A percentile compares a stretch with the other conserved stretches of the same genome.
phyloP scores from a whole-genome alignment of 2,329 filamentous ascomycete species.

The Trichoderma asperellum region DNA sequence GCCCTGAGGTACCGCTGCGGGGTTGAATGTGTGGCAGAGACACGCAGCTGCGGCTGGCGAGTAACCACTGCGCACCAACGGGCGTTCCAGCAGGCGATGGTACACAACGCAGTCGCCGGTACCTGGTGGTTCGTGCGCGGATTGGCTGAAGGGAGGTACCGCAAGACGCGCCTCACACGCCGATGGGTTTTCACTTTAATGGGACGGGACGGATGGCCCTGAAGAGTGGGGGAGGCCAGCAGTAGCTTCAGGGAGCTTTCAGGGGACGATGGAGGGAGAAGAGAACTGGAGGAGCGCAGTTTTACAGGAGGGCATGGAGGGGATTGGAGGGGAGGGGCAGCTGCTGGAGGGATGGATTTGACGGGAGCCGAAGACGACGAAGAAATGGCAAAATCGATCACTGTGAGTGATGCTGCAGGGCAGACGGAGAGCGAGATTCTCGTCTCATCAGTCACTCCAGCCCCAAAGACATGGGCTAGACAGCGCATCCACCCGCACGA shows the following conservation, averaged over 20 bases:
- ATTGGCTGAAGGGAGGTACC: background rate
- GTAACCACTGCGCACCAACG: background rate
- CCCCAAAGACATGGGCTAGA: background rate
- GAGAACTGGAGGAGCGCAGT: conserved; percentile 11
- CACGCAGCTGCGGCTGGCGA: background rate
- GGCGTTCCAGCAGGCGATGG: background rate
- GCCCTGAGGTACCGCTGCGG: background rate
- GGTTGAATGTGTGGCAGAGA: background rate
- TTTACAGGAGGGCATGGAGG: conserved; percentile 11
- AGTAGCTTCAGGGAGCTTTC: background rate
- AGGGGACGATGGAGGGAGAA: background rate
- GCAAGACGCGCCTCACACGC: conserved; percentile 10
- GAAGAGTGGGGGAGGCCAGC: background rate
- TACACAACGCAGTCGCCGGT: background rate
- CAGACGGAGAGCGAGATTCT: background rate
- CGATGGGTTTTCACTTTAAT: conserved; percentile 3
- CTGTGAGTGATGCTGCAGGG: background rate
- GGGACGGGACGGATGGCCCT: background rate
- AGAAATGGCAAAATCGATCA: background rate
- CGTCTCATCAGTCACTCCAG: too few species aligned
- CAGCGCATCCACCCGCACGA: background rate
- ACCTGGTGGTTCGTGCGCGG: conserved; percentile 5
- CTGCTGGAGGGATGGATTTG: background rate
- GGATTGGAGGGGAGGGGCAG: background rate
- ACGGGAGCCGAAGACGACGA: background rate